Percentiles rank a stretch among this genome's conserved stretches.
phyloP scores from a whole-genome alignment of 495 filamentous ascomycete genomes.

The Talaromyces nanjingensis region DNA sequence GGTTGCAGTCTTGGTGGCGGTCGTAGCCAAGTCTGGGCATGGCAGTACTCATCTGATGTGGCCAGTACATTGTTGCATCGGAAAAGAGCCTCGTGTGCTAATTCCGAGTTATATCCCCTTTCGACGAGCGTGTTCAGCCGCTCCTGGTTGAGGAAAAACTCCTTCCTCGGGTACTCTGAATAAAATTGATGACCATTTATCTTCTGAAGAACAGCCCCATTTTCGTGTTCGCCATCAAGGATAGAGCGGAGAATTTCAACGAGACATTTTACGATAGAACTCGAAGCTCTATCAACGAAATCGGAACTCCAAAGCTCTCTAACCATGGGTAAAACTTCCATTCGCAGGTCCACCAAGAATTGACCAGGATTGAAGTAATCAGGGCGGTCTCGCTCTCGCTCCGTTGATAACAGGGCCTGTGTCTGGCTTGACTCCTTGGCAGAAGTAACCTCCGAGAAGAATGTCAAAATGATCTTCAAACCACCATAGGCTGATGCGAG shows the following conservation, averaged over 20 bases:
- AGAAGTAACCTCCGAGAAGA: constrained; percentile 69
- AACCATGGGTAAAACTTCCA: constrained; percentile 73
- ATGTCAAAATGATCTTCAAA: constrained; percentile 75
- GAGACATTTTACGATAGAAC: constrained; percentile 66
- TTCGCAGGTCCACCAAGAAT: constrained; percentile 80
- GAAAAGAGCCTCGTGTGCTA: constrained; percentile 74
- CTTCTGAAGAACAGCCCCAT: constrained; percentile 49
- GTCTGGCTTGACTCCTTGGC: constrained; percentile 74
- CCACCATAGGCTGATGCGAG: constrained; percentile 55
- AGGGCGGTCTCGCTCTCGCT: constrained; percentile 46
- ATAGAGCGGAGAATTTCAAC: constrained; percentile 80
- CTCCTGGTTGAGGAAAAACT: constrained; percentile 43
- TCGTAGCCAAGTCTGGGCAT: constrained; percentile 40
- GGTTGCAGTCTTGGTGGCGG: constrained; percentile 51
- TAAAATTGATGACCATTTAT: constrained; percentile 44
- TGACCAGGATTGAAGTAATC: constrained; percentile 69
- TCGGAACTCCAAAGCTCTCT: constrained; percentile 72
- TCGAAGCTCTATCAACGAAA: constrained; percentile 65
- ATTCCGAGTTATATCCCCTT: constrained; percentile 44
- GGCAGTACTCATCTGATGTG: constrained; percentile 68
- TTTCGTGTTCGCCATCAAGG: constrained; percentile 68
- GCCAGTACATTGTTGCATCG: constrained; percentile 62
- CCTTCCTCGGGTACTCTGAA: constrained; percentile 27
- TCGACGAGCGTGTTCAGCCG: constrained; percentile 34
- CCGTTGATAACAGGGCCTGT: constrained; percentile 48